A percentile compares a stretch with the other conserved stretches of the same genome.
These are phyloP conservation scores for Elaphomyces granulatus DNA, from an alignment of 495 filamentous ascomycete species.

Conservation along the genomic window DNA sequence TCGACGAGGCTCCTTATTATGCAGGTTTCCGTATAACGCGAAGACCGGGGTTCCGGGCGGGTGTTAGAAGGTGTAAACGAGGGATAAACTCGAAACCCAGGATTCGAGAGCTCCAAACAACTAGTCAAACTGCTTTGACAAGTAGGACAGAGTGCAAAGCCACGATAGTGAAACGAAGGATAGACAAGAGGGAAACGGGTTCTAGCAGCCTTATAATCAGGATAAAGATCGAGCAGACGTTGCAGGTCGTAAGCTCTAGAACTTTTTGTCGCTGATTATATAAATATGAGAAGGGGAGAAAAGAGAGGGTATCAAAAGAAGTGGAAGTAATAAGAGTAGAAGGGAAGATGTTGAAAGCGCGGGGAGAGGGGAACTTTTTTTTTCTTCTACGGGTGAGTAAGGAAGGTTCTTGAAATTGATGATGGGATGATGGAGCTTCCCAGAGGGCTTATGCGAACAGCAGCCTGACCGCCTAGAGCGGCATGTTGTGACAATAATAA, in stretches of 20 bases:
- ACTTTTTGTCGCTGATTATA: too few species aligned
- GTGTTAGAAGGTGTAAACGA: slow-evolving; percentile 6
- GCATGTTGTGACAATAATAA: too few species aligned
- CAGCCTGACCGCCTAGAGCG: background rate
- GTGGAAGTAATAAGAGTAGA: slow-evolving; percentile 6
- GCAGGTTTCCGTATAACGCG: too few species aligned
- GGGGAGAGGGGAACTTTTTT: background rate
- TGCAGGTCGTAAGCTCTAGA: slow-evolving; percentile 8
- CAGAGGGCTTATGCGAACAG: background rate
- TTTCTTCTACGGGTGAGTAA: slow-evolving; percentile 1
- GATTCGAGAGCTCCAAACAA: background rate
- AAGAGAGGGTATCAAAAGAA: slow-evolving; percentile 4
- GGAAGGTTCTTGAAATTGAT: slow-evolving; percentile 25
- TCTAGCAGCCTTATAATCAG: background rate
- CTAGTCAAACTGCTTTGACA: too few species aligned
- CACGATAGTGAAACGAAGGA: background rate
- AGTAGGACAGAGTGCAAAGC: background rate
- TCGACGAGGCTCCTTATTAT: too few species aligned
- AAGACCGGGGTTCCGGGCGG: too few species aligned
- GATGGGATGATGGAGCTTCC: slow-evolving; percentile 6
- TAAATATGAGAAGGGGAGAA: slow-evolving; percentile 8
- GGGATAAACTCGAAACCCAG: background rate
- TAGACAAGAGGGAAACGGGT: background rate
- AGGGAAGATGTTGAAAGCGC: slow-evolving; percentile 2
- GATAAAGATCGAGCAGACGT: slow-evolving; percentile 4